Conservation (phyloP, 202 grass and related monocot species). For the Bolboschoenoplectus hybrid region DNA sequence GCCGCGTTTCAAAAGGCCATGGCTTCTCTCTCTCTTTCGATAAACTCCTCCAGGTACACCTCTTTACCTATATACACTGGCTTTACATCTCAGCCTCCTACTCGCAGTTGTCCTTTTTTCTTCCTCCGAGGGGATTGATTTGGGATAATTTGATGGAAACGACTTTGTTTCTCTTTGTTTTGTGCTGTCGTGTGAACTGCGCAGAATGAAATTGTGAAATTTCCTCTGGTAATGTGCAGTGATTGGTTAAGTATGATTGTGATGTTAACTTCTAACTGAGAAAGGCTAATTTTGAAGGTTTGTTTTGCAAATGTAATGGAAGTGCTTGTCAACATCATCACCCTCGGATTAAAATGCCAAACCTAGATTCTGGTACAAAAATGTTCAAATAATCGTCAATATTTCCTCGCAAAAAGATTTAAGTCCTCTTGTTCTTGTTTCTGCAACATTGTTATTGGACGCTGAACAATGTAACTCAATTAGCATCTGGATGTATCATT, state of each 20-base stretch:
- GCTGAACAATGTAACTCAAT: background rate
- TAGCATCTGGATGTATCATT: background rate
- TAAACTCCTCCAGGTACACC: conserved; percentile 31
- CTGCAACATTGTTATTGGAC: background rate
- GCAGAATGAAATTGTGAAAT: too few relatives aligned
- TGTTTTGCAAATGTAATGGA: background rate
- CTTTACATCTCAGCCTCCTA: background rate
- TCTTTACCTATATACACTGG: background rate
- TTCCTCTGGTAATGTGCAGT: background rate
- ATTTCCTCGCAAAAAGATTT: background rate
- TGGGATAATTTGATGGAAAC: background rate
- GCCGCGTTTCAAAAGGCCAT: conserved; percentile 26
- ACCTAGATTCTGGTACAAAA: background rate
- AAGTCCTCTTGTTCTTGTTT: background rate
- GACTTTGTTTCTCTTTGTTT: background rate
- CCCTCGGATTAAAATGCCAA: background rate
- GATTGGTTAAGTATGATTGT: background rate
- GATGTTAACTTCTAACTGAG: background rate
- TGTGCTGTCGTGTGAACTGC: background rate
- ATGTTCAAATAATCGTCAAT: background rate
- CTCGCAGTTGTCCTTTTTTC: background rate
- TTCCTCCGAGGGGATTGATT: background rate
- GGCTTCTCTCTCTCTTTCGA: conserved; percentile 34
- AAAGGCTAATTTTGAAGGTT: background rate
- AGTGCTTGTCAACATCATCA: background rate